Evolutionary conservation across 345 rosid species (phyloP), one percentile per base, ranked within the genome.

Genomic region (Eucalyptus polyanthemos): DNA sequence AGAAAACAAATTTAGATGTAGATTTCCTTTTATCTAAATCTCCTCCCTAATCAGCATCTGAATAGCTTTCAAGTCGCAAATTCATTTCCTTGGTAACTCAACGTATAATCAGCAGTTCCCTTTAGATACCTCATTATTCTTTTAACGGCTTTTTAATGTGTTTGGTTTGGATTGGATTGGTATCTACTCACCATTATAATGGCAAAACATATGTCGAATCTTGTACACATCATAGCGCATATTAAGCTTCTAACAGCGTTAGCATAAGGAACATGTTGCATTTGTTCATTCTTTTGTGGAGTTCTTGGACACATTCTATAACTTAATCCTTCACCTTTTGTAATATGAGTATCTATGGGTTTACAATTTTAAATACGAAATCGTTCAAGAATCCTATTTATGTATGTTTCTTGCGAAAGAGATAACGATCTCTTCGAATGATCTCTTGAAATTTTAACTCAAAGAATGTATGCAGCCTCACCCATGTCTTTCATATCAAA

Each of bases 21-120:
- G 7, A 50, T 50, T 50, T 14, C 3, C 0, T 50, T 50, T 50
- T 1, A 50, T 50, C 7, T 50, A 50, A 14, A 50, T 50, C 53
- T 50, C 3, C 1, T 50, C 1, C 3, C 0, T 0, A 50, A 1
- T 50, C 3, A 50, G 8, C 3, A 15, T 50, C 53, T 14, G 0
- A 50, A 50, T 50, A 50, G 2, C 2, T 0, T 50, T 50, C 1
- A 50, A 50, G 53, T 6, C 19, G 19, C 3, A 50, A 0, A 50
- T 15, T 15, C 1, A 0, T 15, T 50, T 50, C 53, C 8, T 50
- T 15, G 0, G 3, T 50, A 50, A 50, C 7, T 50, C 8, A 50
- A 0, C 8, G 1, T 50, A 50, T 50, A 50, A 50, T 50, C 2
- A 50, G 0, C 0, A 15, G 3, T 50, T 50, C 7, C 0, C 19